These are phyloP conservation scores for Metarhizium album DNA, from an alignment of 2,329 filamentous ascomycete species.

Conservation along the genomic window DNA sequence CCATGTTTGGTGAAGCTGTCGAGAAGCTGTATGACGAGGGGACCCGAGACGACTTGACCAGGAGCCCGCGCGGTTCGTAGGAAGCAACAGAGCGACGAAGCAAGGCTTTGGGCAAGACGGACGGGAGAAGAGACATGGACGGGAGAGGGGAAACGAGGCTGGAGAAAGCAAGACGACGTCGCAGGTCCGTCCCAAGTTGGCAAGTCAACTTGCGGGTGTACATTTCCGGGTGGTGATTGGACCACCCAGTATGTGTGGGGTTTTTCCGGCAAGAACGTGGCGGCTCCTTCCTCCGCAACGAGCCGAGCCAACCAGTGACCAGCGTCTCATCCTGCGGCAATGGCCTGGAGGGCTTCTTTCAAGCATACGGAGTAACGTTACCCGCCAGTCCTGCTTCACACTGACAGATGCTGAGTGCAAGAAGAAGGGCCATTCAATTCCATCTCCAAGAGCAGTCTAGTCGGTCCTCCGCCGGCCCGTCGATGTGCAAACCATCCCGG, in stretches of 20 bases:
- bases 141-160: not conserved
- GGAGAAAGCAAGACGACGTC: not conserved
- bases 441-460: too few species aligned
- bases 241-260: not conserved
- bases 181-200: not conserved
- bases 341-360: too few species aligned
- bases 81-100: not conserved
- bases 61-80: not conserved
- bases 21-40: slow-evolving; percentile 10
- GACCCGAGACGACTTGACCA: not conserved
- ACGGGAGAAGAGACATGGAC: slow-evolving; percentile 1
- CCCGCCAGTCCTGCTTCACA: too few species aligned
- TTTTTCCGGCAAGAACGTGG: too few species aligned
- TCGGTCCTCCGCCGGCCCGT: too few species aligned
- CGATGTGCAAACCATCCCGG: too few species aligned
- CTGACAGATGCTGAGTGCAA: too few species aligned
- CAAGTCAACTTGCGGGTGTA: not conserved
- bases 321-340: too few species aligned
- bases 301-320: too few species aligned
- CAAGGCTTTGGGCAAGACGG: not conserved
- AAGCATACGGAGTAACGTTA: too few species aligned
- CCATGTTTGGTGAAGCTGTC: slow-evolving; percentile 32
- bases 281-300: too few species aligned
- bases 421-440: too few species aligned
- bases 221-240: slow-evolving; percentile 1